Evolutionary conservation across 768 basidiomycete species (phyloP).

Genomic region (Tulasnella sp.): DNA sequence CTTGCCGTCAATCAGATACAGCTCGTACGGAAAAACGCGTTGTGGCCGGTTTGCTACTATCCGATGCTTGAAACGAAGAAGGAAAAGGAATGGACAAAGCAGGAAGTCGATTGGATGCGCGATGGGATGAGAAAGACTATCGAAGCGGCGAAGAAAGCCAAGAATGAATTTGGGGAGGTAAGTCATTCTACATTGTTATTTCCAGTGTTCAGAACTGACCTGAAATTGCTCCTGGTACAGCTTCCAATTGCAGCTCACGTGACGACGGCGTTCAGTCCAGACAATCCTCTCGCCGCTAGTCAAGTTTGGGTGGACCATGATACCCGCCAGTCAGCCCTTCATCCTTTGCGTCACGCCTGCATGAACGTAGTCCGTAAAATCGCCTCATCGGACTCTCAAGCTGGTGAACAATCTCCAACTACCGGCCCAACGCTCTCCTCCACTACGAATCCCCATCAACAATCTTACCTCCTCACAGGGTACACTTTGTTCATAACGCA

Average conservation of each 20-base stretch:
- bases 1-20: constrained; percentile 59
- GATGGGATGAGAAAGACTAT: constrained; percentile 49
- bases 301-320: constrained; percentile 41
- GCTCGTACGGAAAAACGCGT: constrained; percentile 47
- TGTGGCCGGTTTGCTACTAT: constrained; percentile 82
- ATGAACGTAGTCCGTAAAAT: constrained; percentile 63
- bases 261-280: background rate
- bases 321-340: constrained; percentile 49
- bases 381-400: constrained; percentile 25
- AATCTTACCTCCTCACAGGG: constrained; percentile 68
- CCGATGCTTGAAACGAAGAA: constrained; percentile 44
- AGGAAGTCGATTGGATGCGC: constrained; percentile 62
- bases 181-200: constrained; percentile 16
- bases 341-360: constrained; percentile 79
- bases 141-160: constrained; percentile 37
- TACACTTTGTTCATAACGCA: constrained; percentile 81
- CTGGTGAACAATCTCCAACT: background rate
- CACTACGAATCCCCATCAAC: background rate
- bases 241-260: constrained; percentile 62
- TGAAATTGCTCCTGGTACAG: constrained; percentile 27
- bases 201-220: background rate
- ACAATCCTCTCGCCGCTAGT: constrained; percentile 21
- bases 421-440: background rate
- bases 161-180: constrained; percentile 46
- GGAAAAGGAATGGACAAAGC: constrained; percentile 51